These are phyloP conservation scores for Groenewaldozyma sp. DNA, from an alignment of 1,139 yeast genomes.

Conservation along the genomic window DNA sequence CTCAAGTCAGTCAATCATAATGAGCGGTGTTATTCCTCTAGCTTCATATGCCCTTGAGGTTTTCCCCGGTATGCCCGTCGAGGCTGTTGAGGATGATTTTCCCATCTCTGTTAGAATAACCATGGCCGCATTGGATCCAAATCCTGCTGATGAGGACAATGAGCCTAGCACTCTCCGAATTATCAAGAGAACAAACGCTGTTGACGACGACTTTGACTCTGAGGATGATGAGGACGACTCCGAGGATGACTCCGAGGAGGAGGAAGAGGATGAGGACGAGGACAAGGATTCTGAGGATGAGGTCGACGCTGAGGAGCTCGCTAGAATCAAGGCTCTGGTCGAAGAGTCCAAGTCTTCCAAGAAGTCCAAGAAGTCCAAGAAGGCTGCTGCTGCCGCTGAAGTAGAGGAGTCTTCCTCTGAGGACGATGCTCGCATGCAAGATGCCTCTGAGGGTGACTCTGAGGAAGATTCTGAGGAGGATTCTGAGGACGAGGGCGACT, in stretches of 20 bases:
- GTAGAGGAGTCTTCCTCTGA: constrained; percentile 10
- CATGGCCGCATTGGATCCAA: constrained; percentile 91
- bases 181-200: constrained; percentile 59
- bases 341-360: constrained; percentile 15
- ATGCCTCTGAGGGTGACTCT: constrained; percentile 34
- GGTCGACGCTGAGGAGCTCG: too few species aligned
- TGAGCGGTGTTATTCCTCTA: constrained; percentile 50
- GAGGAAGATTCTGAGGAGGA: constrained; percentile 25
- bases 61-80: constrained; percentile 76
- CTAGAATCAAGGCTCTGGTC: too few species aligned
- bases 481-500: constrained; percentile 48
- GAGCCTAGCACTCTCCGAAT: constrained; percentile 85
- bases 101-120: constrained; percentile 88
- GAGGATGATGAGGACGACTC: constrained; percentile 43
- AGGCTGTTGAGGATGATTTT: constrained; percentile 76
- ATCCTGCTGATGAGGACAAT: constrained; percentile 54
- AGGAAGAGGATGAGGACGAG: constrained; percentile 33
- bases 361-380: constrained; percentile 18
- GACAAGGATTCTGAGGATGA: constrained; percentile 28
- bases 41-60: constrained; percentile 80
- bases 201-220: constrained; percentile 40
- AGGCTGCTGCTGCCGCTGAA: constrained; percentile 18
- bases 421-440: constrained; percentile 29
- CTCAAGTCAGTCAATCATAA: too few species aligned
- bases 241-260: constrained; percentile 43